phyloP scores from a whole-genome alignment of 208 protist genomes.

The Herpetomonas muscarum region DNA sequence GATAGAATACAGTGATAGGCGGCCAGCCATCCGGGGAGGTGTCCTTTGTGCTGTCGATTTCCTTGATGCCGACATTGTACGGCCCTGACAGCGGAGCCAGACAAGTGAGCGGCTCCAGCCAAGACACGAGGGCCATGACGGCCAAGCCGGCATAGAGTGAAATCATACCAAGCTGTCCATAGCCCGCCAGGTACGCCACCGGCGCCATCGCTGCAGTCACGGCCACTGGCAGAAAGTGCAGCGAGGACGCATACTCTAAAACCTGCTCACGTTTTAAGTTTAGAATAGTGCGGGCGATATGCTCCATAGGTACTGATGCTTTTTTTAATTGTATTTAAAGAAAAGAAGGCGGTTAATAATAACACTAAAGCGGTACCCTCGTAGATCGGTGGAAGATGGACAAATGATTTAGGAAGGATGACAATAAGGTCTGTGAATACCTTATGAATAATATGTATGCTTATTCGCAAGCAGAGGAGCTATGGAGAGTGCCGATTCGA shows the following conservation, averaged over 20 bases:
- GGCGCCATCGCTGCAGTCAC: neutral
- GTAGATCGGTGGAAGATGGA: too few species aligned
- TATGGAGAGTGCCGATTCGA: too few species aligned
- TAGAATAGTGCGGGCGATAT: neutral
- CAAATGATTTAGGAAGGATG: too few species aligned
- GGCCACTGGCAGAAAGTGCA: conserved; percentile 10
- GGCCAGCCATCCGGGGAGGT: conserved; percentile 18
- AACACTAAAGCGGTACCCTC: too few species aligned
- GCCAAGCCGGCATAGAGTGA: neutral
- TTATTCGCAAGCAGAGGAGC: too few species aligned
- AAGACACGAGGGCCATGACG: neutral
- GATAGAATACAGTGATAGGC: conserved; percentile 70
- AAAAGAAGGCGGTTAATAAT: too few species aligned
- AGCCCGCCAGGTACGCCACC: neutral
- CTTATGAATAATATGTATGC: too few species aligned
- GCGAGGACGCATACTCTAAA: neutral
- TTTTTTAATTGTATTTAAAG: too few species aligned
- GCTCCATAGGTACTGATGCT: neutral
- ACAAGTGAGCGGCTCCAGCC: neutral
- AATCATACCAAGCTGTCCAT: neutral
- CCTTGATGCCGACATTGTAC: conserved; percentile 39
- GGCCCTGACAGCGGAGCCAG: conserved; percentile 34
- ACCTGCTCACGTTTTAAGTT: neutral
- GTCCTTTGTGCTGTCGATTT: conserved; percentile 23
- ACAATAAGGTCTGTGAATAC: too few species aligned